Base-by-base conservation (phyloP, 176 grass and related monocot genomes). In the Oryza rufipogon region DNA sequence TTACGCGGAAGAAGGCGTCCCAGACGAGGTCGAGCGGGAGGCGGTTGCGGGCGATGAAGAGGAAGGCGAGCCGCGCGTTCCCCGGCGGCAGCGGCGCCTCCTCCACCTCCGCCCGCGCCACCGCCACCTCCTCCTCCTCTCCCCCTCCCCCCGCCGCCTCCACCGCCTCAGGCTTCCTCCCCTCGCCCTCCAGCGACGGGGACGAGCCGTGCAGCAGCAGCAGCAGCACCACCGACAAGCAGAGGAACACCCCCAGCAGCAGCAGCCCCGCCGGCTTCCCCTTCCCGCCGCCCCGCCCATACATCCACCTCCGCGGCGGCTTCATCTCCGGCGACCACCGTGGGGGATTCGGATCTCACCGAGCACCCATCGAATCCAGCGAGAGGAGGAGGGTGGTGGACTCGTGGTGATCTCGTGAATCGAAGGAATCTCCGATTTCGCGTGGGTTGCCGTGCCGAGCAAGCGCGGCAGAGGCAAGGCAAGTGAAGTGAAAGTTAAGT, bases 1-100 rank as follows among this genome's bases (percentile, higher is more conserved):
- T 65, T 72, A 99, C 96, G 23, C 87, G 81, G 86, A 99, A 99
- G 84, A 99, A 99, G 12, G 85, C 89, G 80, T 99, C 89, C 96
- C 96, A 99, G 77, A 99, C 79, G 83, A 96, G 83, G 41, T 99
- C 96, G 70, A 99, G 85, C 47, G 96, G 89, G 86, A 96, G 91
- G 69, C 96, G 91, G 81, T 99, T 99, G 83, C 96, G 86, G 52
- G 96, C 91, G 56, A 99, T 96, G 80, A 99, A 99, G 51, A 99
- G 89, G 83, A 99, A 99, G 14, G 93, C 91, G 30, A 99, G 79
- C 81, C 88, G 91, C 19, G 89, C 33, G 77, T 90, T 96, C 66
- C 77, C 70, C 52, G 70, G 75, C 61, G 86, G 86, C 80, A 88
- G 78, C 63, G 86, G 90, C 61, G 87, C 79, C 89, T 87, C 84